A percentile compares a stretch with the other conserved stretches of the same genome.
phyloP scores from a whole-genome alignment of 306 rosid genomes.

The Vigna unguiculata region DNA sequence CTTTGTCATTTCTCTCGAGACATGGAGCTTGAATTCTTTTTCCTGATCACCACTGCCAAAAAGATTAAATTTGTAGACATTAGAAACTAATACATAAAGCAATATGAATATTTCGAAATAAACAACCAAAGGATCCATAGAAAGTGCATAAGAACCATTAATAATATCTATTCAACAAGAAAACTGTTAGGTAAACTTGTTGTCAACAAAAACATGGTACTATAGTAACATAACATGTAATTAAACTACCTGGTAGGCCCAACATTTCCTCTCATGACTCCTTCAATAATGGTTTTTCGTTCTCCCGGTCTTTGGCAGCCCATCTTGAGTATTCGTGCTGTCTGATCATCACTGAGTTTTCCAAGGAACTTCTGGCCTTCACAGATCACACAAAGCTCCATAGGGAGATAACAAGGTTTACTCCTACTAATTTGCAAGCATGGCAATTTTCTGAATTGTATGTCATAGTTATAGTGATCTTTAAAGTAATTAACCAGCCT shows the following conservation, averaged over 20 bases:
- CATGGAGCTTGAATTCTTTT: slow-evolving; percentile 82
- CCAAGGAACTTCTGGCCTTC: slow-evolving; percentile 98
- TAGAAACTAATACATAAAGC: slow-evolving; percentile 34
- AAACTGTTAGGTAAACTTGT: too few species aligned
- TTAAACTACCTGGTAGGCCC: slow-evolving; percentile 85
- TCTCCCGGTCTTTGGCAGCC: slow-evolving; percentile 93
- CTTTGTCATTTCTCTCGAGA: slow-evolving; percentile 87
- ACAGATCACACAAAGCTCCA: slow-evolving; percentile 97
- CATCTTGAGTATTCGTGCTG: slow-evolving; percentile 94
- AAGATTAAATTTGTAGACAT: slow-evolving; percentile 38
- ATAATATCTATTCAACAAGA: too few species aligned
- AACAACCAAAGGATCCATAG: slow-evolving; percentile 32
- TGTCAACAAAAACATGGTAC: slow-evolving; percentile 30
- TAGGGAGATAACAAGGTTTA: slow-evolving; percentile 97
- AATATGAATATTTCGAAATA: neutral
- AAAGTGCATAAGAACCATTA: neutral
- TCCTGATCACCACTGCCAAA: slow-evolving; percentile 78
- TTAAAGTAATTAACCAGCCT: slow-evolving; percentile 85
- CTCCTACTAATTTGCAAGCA: slow-evolving; percentile 96
- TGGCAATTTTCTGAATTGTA: slow-evolving; percentile 84
- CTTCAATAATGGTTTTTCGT: slow-evolving; percentile 83
- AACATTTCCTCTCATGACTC: slow-evolving; percentile 80
- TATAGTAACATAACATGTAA: neutral
- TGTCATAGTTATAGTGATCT: slow-evolving; percentile 92
- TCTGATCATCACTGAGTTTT: slow-evolving; percentile 93